A percentile compares a stretch with the other conserved stretches of the same genome.
Evolutionary conservation across 2,329 filamentous ascomycete species (phyloP).

Genomic region (Cadophora luteo-olivacea): DNA sequence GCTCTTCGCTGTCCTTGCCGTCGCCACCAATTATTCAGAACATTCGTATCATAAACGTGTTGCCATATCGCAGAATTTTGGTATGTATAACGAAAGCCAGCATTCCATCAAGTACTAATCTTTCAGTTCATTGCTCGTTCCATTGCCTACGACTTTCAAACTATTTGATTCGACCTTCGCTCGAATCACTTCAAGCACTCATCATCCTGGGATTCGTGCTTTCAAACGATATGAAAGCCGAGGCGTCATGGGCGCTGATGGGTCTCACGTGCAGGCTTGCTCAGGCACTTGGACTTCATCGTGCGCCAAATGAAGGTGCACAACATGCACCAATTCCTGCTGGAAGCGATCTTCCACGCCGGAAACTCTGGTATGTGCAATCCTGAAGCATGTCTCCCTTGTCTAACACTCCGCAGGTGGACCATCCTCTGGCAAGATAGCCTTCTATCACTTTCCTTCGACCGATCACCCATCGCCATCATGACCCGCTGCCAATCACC

Average conservation of each 20-base stretch:
- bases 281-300: conserved; percentile 67
- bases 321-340: conserved; percentile 32
- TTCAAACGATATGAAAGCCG: conserved; percentile 73
- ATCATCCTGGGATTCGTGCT: conserved; percentile 68
- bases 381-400: conserved; percentile 11
- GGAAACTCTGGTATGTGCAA: conserved; percentile 42
- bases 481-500: conserved; percentile 50
- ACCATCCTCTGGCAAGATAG: conserved; percentile 72
- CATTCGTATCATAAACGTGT: conserved; percentile 56
- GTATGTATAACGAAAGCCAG: conserved; percentile 44
- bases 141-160: conserved; percentile 70
- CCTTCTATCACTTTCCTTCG: conserved; percentile 69
- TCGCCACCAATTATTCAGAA: conserved; percentile 71
- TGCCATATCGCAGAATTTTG: conserved; percentile 53
- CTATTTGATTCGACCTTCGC: conserved; percentile 66
- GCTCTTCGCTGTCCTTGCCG: conserved; percentile 68
- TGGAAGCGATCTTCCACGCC: conserved; percentile 43
- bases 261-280: conserved; percentile 70
- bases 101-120: background rate
- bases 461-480: conserved; percentile 68
- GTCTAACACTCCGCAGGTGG: conserved; percentile 49
- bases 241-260: conserved; percentile 70
- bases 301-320: conserved; percentile 40
- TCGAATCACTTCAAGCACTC: conserved; percentile 70
- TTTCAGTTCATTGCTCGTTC: conserved; percentile 54